Evolutionary conservation across 2,329 filamentous ascomycete genomes (phyloP), one percentile per base, ranked within the genome.

Genomic region (Claviceps capensis): DNA sequence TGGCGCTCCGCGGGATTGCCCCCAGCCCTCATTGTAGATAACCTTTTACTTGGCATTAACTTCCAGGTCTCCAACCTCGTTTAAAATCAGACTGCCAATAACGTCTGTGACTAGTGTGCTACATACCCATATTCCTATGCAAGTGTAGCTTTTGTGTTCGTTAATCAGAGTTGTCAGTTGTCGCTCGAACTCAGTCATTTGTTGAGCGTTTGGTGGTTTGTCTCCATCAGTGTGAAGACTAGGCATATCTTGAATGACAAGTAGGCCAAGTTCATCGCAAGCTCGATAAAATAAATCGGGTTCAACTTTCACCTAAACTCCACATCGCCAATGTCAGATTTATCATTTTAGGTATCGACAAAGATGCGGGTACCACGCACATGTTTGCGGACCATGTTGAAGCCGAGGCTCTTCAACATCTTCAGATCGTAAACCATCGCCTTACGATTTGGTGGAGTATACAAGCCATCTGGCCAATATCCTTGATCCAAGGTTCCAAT

Each of bases 1-100:
- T 7, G 70, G 70, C 0, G 65, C 63, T 0, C 69, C 58, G 2
- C 61, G 70, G 2, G 77, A 65, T 59, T 86, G 83, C 2, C 79
- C 82, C 83, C 83, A 86, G 44, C 81, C 82, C 62, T 86, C 83
- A 60, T 86, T 86, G 64, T 85, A 86, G 58, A 86, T 79, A 16
- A 83, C 69, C 76, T 74, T 46, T 26, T 11, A 22, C 6, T 14
- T 7, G 19, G 42, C 5, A n/a, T 50, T 30, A 50, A 41, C 38
- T 13, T 13, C 8, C 17, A 8, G 4, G 14, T 23, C 22, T 47
- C n/a, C 17, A 36, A 8, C 22, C 8, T 23, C 23, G 17, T 48
- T 9, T 7, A 30, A 8, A 9, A 30, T 8, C 17, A 5, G 4
- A 14, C n/a, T 37, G 36, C n/a, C 17, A 36, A 23, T 14, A 4